Conservation (phyloP, 2,329 filamentous ascomycete genomes). For the Calcarisporium arbuscula region DNA sequence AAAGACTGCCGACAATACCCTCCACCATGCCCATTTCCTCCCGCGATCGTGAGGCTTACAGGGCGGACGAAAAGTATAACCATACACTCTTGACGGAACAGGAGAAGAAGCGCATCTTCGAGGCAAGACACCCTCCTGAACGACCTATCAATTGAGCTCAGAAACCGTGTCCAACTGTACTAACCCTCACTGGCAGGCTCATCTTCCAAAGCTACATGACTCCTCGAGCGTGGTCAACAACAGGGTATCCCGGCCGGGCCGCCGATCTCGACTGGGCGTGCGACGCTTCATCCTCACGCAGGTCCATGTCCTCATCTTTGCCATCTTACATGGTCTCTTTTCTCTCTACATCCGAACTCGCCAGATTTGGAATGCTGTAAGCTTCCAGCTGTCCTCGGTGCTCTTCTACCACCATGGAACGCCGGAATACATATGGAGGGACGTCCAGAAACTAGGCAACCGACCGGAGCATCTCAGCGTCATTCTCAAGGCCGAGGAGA, state of each 20-base stretch:
- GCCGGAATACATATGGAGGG: conserved; percentile 83
- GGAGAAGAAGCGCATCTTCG: conserved; percentile 30
- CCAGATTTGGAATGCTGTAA: conserved; percentile 70
- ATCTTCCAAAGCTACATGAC: conserved; percentile 28
- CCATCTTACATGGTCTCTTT: conserved; percentile 72
- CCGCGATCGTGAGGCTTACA: conserved; percentile 31
- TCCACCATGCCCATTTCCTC: conserved; percentile 27
- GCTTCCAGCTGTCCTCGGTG: conserved; percentile 72
- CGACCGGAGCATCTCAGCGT: conserved; percentile 84
- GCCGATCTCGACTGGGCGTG: conserved; percentile 45
- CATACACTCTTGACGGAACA: conserved; percentile 28
- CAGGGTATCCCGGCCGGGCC: conserved; percentile 19
- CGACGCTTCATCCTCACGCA: conserved; percentile 56
- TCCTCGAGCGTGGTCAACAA: conserved; percentile 16
- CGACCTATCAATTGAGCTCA: no score
- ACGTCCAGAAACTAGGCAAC: conserved; percentile 68
- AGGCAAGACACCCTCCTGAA: conserved; percentile 19
- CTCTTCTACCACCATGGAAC: conserved; percentile 94
- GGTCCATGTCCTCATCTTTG: conserved; percentile 61
- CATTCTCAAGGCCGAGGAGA: conserved; percentile 68
- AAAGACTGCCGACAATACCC: no score
- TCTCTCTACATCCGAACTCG: conserved; percentile 81
- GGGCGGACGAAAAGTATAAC: conserved; percentile 29
- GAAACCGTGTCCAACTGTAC: conserved; percentile 9
- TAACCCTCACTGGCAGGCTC: conserved; percentile 26